Evolutionary conservation across 2,329 filamentous ascomycete genomes (phyloP), one percentile per base, ranked within the genome.

Genomic region (Alternaria dauci): DNA sequence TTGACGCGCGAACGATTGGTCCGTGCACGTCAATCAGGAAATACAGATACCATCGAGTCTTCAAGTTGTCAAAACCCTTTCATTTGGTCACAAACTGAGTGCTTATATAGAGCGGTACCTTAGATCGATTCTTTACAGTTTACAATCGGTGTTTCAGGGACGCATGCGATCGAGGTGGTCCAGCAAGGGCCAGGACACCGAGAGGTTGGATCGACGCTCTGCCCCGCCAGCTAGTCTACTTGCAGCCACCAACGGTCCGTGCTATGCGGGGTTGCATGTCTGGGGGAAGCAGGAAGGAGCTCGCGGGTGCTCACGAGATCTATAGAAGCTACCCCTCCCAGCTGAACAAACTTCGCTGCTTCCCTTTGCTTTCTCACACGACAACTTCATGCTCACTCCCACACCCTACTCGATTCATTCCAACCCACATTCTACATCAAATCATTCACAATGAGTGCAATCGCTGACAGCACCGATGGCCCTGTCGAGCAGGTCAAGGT

Each of bases 401-500:
- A 61, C 65, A 60, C 36, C 52, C 58, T 63, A 57, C 58, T 62
- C 69, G 56, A 57, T 66, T 54, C 62, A 65, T 59, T 61, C 48
- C 65, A 63, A 56, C 58, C 43, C 52, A 71, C 59, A 61, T 60
- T 47, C 60, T 55, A 57, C 48, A 55, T 46, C 54, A 63, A 58
- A 64, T 64, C 71, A 65, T 66, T 72, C 74, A 78, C 62, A 63
- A 78, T 78, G 76, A 78, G 76, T 78, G 76, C 76, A 76, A 72
- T 78, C 70, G 75, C 73, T 61, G 74, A 75, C 64, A 71, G 70
- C 73, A 72, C 70, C 65, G 75, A 77, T 63, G 75, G 75, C 60
- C 74, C 72, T 18, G 83, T 87, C 79, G 84, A 87, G 80, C 85
- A 87, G 76, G 83, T 88, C 82, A 85, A 87, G 80, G 86, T 88